Evolutionary conservation across 805 yeast genomes (phyloP), one percentile per base, ranked within the genome.

Genomic region (Teunomyces pallodes): DNA sequence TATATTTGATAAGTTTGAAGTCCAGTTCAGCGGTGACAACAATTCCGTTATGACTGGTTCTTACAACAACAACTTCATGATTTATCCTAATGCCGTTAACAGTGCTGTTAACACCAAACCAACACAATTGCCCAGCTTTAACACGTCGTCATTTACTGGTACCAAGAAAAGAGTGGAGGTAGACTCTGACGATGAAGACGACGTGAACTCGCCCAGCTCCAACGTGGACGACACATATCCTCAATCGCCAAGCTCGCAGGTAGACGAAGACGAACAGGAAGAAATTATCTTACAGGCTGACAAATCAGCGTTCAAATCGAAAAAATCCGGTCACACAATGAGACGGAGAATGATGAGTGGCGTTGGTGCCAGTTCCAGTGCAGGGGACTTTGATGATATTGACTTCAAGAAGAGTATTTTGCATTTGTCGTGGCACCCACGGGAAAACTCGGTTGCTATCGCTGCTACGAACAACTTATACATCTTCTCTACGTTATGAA

Each of bases 391-490:
- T 60, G 90, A 84, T 61, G 80, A 83, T 55, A 87, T 91, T 56
- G 98, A 95, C 70, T 94, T 91, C 75, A 90, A 91, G 70, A 92
- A 91, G 77, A 86, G 89, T 68, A 91, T 94, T 51, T 77, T 92
- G 68, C 98, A 94, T 71, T 77, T 90, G 69, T 90, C 97, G 66
- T 94, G 99, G 99, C 99, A 94, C 76, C 99, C 99, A 54, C 78
- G 76, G 57, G 99, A 95, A 72, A 90, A 94, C 72, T 84, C 94
- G 45, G 96, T 94, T 57, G 99, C 99, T 38, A 88, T 94, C 62
- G 98, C 98, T 43, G 98, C 99, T 14, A 94, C 99, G 17, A 95
- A 94, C 74, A 94, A 94, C 72, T 79, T 89, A 58, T 87, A 86
- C 71, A 86, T 87, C 51, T 87, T 87, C 66, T 85, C 92, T 48